A percentile compares a stretch with the other conserved stretches of the same genome.
Conservation (phyloP, 225 moss, liverwort and hornwort species). For the Pleurozium schreberi region DNA sequence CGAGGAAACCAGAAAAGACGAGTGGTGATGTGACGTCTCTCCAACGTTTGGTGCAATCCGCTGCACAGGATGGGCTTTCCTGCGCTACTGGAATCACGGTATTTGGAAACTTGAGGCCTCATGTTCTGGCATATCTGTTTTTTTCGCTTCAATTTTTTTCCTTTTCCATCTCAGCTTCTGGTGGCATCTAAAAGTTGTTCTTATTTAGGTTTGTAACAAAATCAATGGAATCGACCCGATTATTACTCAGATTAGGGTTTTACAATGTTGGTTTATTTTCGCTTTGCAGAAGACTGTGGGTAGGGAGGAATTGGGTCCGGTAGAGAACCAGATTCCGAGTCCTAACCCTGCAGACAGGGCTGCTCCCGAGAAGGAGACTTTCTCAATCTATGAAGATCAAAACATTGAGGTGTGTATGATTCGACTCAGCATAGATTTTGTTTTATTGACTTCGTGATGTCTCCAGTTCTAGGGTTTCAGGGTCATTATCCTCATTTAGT, state of each 20-base stretch:
- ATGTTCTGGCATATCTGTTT: accelerated
- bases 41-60: background rate
- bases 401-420: background rate
- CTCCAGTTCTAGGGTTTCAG: too few relatives aligned
- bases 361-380: background rate
- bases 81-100: background rate
- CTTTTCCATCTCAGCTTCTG: too few relatives aligned
- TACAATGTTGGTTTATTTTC: background rate
- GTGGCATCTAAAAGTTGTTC: accelerated
- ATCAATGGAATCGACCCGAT: too few relatives aligned
- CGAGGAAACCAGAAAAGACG: background rate
- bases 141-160: accelerated
- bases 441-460: background rate
- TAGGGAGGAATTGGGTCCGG: background rate
- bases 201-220: accelerated
- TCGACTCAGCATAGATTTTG: background rate
- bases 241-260: too few relatives aligned
- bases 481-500: accelerated
- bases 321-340: background rate
- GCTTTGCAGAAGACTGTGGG: background rate
- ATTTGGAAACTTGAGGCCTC: background rate
- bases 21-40: background rate
- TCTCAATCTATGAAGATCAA: conserved; percentile 1
- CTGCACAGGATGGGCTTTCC: background rate
- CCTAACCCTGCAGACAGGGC: background rate